These are phyloP conservation scores for Skeletonema marinoi DNA, from an alignment of 108 stramenopile genomes.

Conservation along the genomic window DNA sequence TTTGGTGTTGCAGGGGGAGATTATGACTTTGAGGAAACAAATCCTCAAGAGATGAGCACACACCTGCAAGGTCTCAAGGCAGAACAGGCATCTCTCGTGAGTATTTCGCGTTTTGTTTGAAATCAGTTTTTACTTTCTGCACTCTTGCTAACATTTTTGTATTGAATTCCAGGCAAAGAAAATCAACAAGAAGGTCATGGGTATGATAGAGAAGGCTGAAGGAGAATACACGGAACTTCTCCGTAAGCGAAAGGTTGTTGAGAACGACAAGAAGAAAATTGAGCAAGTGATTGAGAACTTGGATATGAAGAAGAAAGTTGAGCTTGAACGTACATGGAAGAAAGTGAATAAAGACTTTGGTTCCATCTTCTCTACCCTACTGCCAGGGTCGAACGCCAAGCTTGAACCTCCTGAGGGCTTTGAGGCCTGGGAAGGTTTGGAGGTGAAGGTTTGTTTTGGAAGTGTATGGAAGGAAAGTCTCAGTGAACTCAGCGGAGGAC, in stretches of 20 bases:
- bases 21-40: slow-evolving; percentile 90
- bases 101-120: slow-evolving; percentile 6
- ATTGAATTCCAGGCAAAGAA: slow-evolving; percentile 74
- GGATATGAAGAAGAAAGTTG: slow-evolving; percentile 95
- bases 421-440: slow-evolving; percentile 94
- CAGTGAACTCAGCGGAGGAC: slow-evolving; percentile 98
- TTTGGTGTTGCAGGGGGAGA: slow-evolving; percentile 95
- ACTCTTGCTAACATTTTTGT: neutral
- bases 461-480: slow-evolving; percentile 98
- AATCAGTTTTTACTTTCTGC: neutral
- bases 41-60: slow-evolving; percentile 68
- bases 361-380: slow-evolving; percentile 96
- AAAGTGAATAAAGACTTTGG: slow-evolving; percentile 99
- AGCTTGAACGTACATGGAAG: slow-evolving; percentile 91
- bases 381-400: slow-evolving; percentile 96
- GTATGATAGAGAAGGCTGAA: slow-evolving; percentile 99
- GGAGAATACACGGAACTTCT: slow-evolving; percentile 97
- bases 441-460: slow-evolving; percentile 97
- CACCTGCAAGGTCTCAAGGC: slow-evolving; percentile 74
- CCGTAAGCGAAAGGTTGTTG: slow-evolving; percentile 95
- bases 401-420: slow-evolving; percentile 96
- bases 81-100: slow-evolving; percentile 84
- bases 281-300: slow-evolving; percentile 95
- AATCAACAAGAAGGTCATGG: slow-evolving; percentile 99
- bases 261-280: slow-evolving; percentile 98